A percentile compares a stretch with the other conserved stretches of the same genome.
Evolutionary conservation across 2,329 filamentous ascomycete genomes (phyloP).

Genomic region (Trichothecium roseum): DNA sequence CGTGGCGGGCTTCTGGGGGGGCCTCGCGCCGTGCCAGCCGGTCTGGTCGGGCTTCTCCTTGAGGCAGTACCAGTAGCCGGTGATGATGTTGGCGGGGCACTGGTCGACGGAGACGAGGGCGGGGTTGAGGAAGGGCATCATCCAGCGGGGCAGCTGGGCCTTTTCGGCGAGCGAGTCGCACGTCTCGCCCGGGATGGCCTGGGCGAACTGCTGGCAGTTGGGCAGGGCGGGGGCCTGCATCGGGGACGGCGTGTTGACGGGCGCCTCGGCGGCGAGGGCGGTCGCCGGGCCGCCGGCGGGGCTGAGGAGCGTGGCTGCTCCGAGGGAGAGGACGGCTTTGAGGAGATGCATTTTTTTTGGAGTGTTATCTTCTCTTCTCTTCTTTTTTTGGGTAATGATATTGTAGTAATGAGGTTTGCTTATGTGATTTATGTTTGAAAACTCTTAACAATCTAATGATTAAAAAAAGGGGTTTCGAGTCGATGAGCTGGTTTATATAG

Average conservation of each 20-base stretch:
- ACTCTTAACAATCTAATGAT: too few relatives aligned
- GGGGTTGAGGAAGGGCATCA: slow-evolving; percentile 2
- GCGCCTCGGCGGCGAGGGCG: not conserved
- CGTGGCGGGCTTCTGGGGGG: not conserved
- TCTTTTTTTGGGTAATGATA: too few relatives aligned
- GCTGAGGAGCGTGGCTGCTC: not conserved
- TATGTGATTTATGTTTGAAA: too few relatives aligned
- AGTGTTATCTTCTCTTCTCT: not conserved
- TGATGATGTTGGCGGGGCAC: slow-evolving; percentile 3
- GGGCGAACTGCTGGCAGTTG: slow-evolving; percentile 5
- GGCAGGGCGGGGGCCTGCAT: slow-evolving; percentile 1
- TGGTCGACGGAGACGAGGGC: slow-evolving; percentile 1
- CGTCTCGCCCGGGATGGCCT: slow-evolving; percentile 3
- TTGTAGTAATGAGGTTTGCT: too few relatives aligned
- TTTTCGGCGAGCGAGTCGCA: slow-evolving; percentile 3
- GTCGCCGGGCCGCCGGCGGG: not conserved
- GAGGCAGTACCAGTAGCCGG: slow-evolving; percentile 12
- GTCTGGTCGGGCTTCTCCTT: slow-evolving; percentile 3
- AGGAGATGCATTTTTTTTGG: not conserved
- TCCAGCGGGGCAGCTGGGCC: not conserved
- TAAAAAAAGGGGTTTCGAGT: too few relatives aligned
- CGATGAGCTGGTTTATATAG: too few relatives aligned
- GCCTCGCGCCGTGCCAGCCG: too few relatives aligned
- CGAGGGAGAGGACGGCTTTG: not conserved
- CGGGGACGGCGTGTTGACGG: slow-evolving; percentile 5